Evolutionary conservation across 306 rosid genomes (phyloP).

Genomic region (Prunus padus): DNA sequence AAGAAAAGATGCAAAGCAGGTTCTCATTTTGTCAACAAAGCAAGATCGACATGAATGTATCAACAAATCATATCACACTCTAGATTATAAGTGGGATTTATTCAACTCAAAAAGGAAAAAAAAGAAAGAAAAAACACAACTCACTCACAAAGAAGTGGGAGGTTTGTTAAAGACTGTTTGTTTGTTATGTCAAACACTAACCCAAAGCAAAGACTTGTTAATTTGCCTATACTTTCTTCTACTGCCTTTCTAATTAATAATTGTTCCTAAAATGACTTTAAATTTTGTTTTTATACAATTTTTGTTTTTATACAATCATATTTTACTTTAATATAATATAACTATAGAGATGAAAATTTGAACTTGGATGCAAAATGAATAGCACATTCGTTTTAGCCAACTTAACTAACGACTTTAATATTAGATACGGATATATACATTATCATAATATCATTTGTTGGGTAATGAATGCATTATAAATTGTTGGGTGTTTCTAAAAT

Average conservation of each 20-base stretch:
- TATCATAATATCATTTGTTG: background rate
- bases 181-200: background rate
- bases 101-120: background rate
- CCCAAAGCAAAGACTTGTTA: background rate
- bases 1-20: slow-evolving; percentile 1
- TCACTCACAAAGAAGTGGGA: background rate
- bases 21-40: background rate
- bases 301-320: background rate
- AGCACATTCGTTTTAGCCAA: no score
- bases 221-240: background rate
- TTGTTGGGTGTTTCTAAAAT: background rate
- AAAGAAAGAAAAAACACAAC: no score
- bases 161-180: background rate
- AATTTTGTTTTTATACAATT: background rate
- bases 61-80: slow-evolving; percentile 9
- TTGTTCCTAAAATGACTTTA: background rate
- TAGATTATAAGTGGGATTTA: slow-evolving; percentile 1
- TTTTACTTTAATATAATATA: rapidly evolving
- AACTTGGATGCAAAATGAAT: rapidly evolving
- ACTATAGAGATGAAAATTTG: no score
- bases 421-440: no score
- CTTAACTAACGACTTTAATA: no score
- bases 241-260: background rate
- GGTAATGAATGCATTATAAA: background rate
- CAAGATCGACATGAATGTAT: slow-evolving; percentile 1